Conservation (phyloP, 2,329 filamentous ascomycete genomes). For the Pseudonectria buxi region DNA sequence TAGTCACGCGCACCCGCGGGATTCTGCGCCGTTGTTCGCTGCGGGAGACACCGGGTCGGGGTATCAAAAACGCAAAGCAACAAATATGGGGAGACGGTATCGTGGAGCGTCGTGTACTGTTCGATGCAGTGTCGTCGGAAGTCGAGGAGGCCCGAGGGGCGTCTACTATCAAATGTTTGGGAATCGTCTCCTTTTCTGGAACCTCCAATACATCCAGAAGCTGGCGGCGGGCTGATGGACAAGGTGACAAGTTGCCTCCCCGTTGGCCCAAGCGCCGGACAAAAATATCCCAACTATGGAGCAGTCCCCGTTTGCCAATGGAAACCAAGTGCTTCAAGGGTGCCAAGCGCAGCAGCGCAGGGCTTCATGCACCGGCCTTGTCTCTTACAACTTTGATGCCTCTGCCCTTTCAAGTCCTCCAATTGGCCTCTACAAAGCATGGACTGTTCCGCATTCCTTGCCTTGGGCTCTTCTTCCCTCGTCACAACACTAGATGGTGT, state of each 20-base stretch:
- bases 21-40: too few species aligned
- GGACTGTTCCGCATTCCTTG: too few species aligned
- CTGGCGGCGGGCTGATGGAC: constrained; percentile 12
- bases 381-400: too few species aligned
- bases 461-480: too few species aligned
- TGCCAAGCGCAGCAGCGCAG: too few species aligned
- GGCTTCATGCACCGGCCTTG: too few species aligned
- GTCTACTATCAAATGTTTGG: constrained; percentile 16
- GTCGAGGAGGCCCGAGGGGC: constrained; percentile 10
- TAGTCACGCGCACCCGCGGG: too few species aligned
- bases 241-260: constrained; percentile 20
- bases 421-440: too few species aligned
- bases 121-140: constrained; percentile 9
- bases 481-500: too few species aligned
- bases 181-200: constrained; percentile 26
- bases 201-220: constrained; percentile 18
- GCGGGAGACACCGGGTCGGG: not conserved
- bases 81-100: constrained; percentile 1
- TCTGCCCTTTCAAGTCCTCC: too few species aligned
- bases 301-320: not conserved
- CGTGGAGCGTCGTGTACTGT: not conserved
- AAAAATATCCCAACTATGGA: constrained; percentile 17
- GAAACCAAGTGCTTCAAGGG: too few species aligned
- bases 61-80: constrained; percentile 1
- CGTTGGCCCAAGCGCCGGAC: constrained; percentile 24